Evolutionary conservation across 2,329 filamentous ascomycete species (phyloP).

Genomic region (Alternaria solani): DNA sequence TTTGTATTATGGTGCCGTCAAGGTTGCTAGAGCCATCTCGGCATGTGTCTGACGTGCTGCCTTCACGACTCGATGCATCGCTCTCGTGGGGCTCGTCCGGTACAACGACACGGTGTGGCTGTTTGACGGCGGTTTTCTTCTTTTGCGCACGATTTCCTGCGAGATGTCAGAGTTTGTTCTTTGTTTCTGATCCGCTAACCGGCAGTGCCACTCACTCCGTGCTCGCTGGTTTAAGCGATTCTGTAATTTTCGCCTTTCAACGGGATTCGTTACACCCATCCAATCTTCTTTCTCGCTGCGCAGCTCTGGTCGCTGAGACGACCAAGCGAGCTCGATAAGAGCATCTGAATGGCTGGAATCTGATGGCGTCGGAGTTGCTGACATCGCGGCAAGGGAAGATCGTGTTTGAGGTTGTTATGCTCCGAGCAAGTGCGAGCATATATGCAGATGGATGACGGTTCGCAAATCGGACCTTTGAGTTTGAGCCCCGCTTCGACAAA

Average conservation of each 20-base stretch:
- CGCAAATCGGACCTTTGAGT: conserved; percentile 1
- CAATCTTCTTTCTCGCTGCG: conserved; percentile 25
- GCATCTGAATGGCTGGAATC: background rate
- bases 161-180: background rate
- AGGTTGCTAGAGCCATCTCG: background rate
- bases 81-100: background rate
- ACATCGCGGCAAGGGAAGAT: background rate
- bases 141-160: background rate
- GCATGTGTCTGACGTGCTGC: background rate
- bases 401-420: background rate
- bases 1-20: background rate
- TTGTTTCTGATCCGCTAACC: background rate
- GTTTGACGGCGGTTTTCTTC: background rate
- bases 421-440: background rate
- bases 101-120: background rate
- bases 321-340: conserved; percentile 17
- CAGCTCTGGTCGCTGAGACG: conserved; percentile 19
- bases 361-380: conserved; percentile 2
- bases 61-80: background rate
- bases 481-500: background rate
- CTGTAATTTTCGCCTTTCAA: conserved; percentile 26
- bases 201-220: conserved; percentile 10
- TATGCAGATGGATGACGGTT: conserved; percentile 9
- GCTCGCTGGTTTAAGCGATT: conserved; percentile 32
- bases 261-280: conserved; percentile 26